phyloP scores from a whole-genome alignment of 2,329 filamentous ascomycete species.

The Daldinia sp. region DNA sequence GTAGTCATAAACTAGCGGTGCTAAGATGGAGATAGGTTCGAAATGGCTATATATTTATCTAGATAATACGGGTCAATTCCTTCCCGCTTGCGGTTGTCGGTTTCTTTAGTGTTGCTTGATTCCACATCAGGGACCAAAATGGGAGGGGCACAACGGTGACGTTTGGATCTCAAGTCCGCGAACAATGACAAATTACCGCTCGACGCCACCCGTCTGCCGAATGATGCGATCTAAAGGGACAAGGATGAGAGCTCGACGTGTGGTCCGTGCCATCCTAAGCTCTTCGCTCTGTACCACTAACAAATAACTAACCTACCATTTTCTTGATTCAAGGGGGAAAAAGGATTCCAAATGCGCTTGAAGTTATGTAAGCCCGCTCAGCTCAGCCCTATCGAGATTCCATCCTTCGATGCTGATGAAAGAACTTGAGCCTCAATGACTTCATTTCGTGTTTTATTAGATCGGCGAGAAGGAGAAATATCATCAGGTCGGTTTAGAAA shows the following conservation, averaged over 20 bases:
- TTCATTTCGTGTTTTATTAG: not conserved
- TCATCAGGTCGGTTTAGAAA: not conserved
- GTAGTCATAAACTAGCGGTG: not conserved
- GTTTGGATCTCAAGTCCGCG: not conserved
- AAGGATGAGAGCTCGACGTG: not conserved
- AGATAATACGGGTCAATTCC: not conserved
- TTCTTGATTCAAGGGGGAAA: not conserved
- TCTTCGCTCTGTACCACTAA: not conserved
- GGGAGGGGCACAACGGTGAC: slow-evolving; percentile 18
- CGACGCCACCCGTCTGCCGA: slow-evolving; percentile 24
- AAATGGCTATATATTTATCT: not conserved
- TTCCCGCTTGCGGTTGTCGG: not conserved
- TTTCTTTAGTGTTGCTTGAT: slow-evolving; percentile 3
- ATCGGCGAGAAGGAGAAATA: not conserved
- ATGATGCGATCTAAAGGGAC: slow-evolving; percentile 27
- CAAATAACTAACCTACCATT: too few species aligned
- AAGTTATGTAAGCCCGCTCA: slow-evolving; percentile 15
- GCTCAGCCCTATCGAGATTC: slow-evolving; percentile 23
- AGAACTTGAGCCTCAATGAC: not conserved
- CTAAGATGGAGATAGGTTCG: not conserved
- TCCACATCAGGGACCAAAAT: slow-evolving; percentile 12
- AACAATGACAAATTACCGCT: slow-evolving; percentile 31
- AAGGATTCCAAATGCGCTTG: slow-evolving; percentile 24
- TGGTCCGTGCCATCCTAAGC: slow-evolving; percentile 25
- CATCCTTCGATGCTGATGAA: not conserved